These are phyloP conservation scores for Cokeromyces recurvatus DNA, from an alignment of 371 early-diverging fungal genomes.

Conservation along the genomic window DNA sequence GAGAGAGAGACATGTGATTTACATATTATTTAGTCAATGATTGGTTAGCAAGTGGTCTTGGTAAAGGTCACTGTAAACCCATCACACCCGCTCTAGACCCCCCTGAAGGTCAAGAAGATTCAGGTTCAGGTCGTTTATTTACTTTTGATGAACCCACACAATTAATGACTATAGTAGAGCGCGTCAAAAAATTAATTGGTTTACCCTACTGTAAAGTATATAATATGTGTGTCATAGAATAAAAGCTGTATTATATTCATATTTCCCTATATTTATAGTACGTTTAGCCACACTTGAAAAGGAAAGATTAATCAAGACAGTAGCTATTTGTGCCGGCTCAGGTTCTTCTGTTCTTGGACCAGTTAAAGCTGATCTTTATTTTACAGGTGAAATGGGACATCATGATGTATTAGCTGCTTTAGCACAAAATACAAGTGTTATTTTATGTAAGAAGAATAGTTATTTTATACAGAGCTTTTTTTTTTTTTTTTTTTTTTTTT, in stretches of 20 bases:
- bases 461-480: no score
- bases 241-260: no score
- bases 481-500: neutral
- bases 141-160: constrained; percentile 56
- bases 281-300: constrained; percentile 67
- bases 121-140: constrained; percentile 73
- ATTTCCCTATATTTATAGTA: constrained; percentile 51
- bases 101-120: constrained; percentile 62
- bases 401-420: constrained; percentile 86
- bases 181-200: constrained; percentile 60
- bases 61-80: constrained; percentile 44
- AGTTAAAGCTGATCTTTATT: constrained; percentile 65
- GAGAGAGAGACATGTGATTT: neutral
- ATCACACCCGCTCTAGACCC: constrained; percentile 54
- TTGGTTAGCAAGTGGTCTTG: constrained; percentile 74
- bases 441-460: constrained; percentile 83
- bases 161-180: constrained; percentile 52
- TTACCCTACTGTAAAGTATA: constrained; percentile 52
- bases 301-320: constrained; percentile 55
- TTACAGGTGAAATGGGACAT: constrained; percentile 96
- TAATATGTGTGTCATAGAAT: no score
- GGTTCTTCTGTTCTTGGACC: constrained; percentile 62
- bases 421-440: constrained; percentile 73
- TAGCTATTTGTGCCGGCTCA: constrained; percentile 96
- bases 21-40: constrained; percentile 61